Conservation (phyloP, 495 filamentous ascomycete species). For the Aspergillus cavernicola region DNA sequence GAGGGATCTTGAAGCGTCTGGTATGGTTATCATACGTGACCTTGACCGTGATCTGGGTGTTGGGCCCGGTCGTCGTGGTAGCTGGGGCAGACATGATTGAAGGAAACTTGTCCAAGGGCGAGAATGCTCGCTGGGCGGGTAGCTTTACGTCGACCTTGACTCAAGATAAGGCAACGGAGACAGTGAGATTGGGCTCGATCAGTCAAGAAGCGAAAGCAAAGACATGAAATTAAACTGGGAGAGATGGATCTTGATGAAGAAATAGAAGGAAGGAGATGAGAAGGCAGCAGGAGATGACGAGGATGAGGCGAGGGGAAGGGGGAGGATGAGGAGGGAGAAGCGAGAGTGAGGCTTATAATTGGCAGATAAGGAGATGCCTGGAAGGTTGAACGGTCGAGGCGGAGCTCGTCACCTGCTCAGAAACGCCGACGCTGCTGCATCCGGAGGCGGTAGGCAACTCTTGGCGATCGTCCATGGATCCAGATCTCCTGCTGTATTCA, state of each 20-base stretch:
- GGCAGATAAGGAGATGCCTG: constrained; percentile 20
- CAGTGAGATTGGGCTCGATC: neutral
- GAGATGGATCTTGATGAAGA: constrained; percentile 6
- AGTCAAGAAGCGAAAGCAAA: neutral
- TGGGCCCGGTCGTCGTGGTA: constrained; percentile 48
- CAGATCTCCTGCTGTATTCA: neutral
- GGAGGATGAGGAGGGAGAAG: constrained; percentile 12
- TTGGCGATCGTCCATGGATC: too few relatives aligned
- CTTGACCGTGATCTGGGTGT: constrained; percentile 83
- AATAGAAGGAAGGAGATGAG: constrained; percentile 6
- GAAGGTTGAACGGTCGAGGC: neutral
- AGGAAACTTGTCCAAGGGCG: constrained; percentile 1
- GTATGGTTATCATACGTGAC: constrained; percentile 68
- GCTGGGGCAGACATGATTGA: constrained; percentile 33
- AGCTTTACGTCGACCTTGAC: neutral
- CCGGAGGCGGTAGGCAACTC: constrained; percentile 9
- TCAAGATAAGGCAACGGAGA: constrained; percentile 5
- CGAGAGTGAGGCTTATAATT: constrained; percentile 12
- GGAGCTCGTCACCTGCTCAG: constrained; percentile 19
- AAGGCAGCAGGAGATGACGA: constrained; percentile 1
- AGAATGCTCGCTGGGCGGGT: neutral
- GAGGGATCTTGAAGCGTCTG: constrained; percentile 83
- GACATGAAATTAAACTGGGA: neutral
- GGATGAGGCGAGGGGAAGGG: neutral
- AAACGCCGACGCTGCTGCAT: constrained; percentile 13